These are phyloP conservation scores for Quercus engelmannii DNA, from an alignment of 306 rosid species.

Conservation along the genomic window DNA sequence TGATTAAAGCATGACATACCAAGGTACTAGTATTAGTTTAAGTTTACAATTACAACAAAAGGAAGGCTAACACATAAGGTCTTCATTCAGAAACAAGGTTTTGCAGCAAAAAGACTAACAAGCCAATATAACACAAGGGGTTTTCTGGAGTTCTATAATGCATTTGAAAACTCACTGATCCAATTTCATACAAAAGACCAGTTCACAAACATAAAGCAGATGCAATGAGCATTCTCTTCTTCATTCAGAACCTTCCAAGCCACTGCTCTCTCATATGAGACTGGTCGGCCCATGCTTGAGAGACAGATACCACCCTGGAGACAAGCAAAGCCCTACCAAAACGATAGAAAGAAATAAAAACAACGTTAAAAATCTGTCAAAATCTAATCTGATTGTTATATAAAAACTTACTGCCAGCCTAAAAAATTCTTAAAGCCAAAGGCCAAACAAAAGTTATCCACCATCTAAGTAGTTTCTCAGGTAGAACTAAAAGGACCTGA, in stretches of 20 bases:
- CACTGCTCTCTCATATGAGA: constrained; percentile 86
- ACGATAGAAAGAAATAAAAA: background rate
- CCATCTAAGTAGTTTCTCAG: background rate
- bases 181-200: constrained; percentile 87
- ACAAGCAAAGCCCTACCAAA: constrained; percentile 81
- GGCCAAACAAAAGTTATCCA: no score
- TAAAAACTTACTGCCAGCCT: background rate
- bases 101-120: background rate
- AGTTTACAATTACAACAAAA: background rate
- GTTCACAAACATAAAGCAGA: constrained; percentile 91
- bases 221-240: constrained; percentile 94
- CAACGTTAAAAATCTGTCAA: background rate
- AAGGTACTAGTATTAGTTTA: background rate
- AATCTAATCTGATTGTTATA: background rate
- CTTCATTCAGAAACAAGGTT: background rate
- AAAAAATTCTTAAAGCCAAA: no score
- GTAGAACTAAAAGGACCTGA: background rate
- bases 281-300: constrained; percentile 99
- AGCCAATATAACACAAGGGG: background rate
- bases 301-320: constrained; percentile 97
- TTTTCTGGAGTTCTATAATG: background rate
- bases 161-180: background rate
- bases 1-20: background rate
- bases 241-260: constrained; percentile 99
- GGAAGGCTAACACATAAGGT: background rate